Base-by-base conservation (phyloP, 225 moss, liverwort and hornwort species). In the Rhytidiadelphus loreus region DNA sequence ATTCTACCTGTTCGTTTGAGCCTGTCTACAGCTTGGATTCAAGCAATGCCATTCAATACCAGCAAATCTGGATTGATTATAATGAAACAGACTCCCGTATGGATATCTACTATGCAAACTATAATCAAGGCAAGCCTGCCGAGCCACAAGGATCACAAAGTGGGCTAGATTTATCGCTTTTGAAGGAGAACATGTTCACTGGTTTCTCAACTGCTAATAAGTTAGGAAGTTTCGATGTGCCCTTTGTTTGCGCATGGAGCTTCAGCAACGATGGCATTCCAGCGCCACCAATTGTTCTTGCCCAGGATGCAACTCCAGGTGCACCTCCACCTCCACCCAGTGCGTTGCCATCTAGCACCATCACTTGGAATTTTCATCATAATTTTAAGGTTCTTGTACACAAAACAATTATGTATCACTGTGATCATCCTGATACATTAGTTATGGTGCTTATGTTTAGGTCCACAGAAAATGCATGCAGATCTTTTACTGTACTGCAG, bases 201-300 rank as follows among this genome's bases (percentile, higher is more conserved):
- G 73, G 73, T 6, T 30, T 73, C 30, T 73, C 73, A 29, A 2
- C 73, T 29, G 73, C 73, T 4, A 24, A 23, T 39, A 10, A 11
- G 2, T 0, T 29, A 5, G 16, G 17, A 72, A 46, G 9, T 44
- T 3, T 0, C 16, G 17, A 29, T 46, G 10, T 11, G 0, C 46
- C 19, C 0, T 11, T 11, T 19, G 30, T 73, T 30, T 73, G 73
- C 30, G 73, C 73, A 11, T 73, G 73, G 73, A 73, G 73, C 46
- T 73, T 73, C 73, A 73, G 46, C 46, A 73, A 73, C 18, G 30
- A 73, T 19, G 73, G 30, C 11, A 46, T 6, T 18, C 29, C 4
- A 11, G 73, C 73, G 2, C 73, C 73, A 29, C 0, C 46, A 29
- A 46, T 73, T 18, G 6, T 16, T 48, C 30, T 48, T 30, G 73